phyloP scores from a whole-genome alignment of 2,329 filamentous ascomycete genomes.

The Dactylellina haptotyla region DNA sequence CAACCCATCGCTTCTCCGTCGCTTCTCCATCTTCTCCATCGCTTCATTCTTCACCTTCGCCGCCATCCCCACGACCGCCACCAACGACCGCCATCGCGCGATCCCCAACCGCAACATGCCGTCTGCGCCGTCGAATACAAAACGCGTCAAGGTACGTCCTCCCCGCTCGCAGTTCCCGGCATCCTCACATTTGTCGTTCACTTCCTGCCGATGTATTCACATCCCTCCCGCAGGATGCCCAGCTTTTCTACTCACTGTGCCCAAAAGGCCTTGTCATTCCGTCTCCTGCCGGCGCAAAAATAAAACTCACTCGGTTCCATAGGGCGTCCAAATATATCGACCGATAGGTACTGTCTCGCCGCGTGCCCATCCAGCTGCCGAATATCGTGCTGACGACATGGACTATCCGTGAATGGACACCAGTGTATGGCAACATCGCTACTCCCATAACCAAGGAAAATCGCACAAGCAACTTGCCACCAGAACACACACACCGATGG shows the following conservation, averaged over 20 bases:
- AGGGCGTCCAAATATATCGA: conserved; percentile 55
- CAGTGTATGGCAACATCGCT: conserved; percentile 74
- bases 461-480: conserved; percentile 78
- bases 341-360: conserved; percentile 46
- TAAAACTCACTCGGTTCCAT: conserved; percentile 14
- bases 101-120: conserved; percentile 24
- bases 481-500: conserved; percentile 97
- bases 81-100: background rate
- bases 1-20: background rate
- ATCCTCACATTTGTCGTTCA: conserved; percentile 1
- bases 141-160: conserved; percentile 52
- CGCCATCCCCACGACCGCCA: background rate
- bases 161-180: background rate
- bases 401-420: background rate
- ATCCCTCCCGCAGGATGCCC: conserved; percentile 13
- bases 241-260: background rate
- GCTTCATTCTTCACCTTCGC: conserved; percentile 4
- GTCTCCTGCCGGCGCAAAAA: conserved; percentile 8
- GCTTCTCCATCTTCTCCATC: background rate
- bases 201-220: conserved; percentile 1
- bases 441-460: conserved; percentile 79
- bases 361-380: background rate
- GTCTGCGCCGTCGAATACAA: conserved; percentile 48
- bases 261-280: conserved; percentile 26
- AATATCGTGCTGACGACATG: background rate